Evolutionary conservation across 1,284 basidiomycete genomes (phyloP).

Genomic region (Cutaneotrichosporon cyanovorans): DNA sequence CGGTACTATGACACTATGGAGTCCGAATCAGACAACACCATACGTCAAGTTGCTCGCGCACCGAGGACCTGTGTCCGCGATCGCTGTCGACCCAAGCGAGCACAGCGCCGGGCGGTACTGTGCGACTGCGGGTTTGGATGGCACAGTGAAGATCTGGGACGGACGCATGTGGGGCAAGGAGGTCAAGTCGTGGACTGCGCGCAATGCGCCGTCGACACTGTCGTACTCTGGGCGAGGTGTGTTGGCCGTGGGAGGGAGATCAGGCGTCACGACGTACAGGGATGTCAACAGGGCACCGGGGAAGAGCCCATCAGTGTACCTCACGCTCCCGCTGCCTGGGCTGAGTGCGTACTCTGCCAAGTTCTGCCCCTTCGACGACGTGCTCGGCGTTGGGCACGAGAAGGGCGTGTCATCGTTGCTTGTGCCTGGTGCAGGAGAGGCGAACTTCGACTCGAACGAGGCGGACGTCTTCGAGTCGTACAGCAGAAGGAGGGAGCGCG

Average conservation of each 20-base stretch:
- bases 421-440: slow-evolving; percentile 86
- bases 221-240: slow-evolving; percentile 62
- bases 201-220: slow-evolving; percentile 49
- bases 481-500: slow-evolving; percentile 74
- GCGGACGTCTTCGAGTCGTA: slow-evolving; percentile 91
- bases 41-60: slow-evolving; percentile 89
- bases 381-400: slow-evolving; percentile 65
- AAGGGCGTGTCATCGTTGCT: slow-evolving; percentile 75
- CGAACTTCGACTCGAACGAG: slow-evolving; percentile 88
- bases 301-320: slow-evolving; percentile 53
- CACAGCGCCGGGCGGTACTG: slow-evolving; percentile 75
- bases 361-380: slow-evolving; percentile 89
- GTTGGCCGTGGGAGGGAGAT: slow-evolving; percentile 73
- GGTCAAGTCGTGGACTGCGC: slow-evolving; percentile 68
- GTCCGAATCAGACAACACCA: slow-evolving; percentile 83
- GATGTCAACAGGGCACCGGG: slow-evolving; percentile 14
- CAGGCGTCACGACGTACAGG: slow-evolving; percentile 65
- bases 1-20: slow-evolving; percentile 79
- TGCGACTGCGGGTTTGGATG: slow-evolving; percentile 82
- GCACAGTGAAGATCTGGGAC: slow-evolving; percentile 90
- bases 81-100: slow-evolving; percentile 69
- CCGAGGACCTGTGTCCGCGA: slow-evolving; percentile 72
- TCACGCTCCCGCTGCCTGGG: slow-evolving; percentile 59
- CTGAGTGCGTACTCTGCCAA: slow-evolving; percentile 56
- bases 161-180: slow-evolving; percentile 86